Percentiles rank a stretch among this genome's conserved stretches.
These are phyloP conservation scores for Sarocladium kiliense DNA, from an alignment of 2,329 filamentous ascomycete species.

Conservation along the genomic window DNA sequence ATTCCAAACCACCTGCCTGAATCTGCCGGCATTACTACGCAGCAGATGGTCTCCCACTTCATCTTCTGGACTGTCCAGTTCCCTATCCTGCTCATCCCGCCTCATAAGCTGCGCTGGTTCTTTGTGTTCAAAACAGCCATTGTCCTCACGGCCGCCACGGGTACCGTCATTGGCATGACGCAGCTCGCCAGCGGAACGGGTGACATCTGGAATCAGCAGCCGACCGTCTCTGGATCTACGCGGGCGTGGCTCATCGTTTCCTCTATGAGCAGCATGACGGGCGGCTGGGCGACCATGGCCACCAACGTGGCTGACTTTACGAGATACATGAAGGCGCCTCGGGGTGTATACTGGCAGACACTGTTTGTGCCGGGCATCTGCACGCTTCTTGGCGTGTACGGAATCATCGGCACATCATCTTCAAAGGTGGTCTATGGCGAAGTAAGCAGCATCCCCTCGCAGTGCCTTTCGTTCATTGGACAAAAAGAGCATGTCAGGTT, in stretches of 20 bases:
- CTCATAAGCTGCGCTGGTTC: slow-evolving; percentile 46
- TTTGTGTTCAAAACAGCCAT: slow-evolving; percentile 25
- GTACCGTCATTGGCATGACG: slow-evolving; percentile 9
- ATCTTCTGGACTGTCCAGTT: slow-evolving; percentile 53
- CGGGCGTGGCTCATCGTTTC: slow-evolving; percentile 11
- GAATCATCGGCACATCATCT: background rate
- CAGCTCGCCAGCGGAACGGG: slow-evolving; percentile 20
- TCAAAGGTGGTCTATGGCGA: no score
- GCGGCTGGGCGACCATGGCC: slow-evolving; percentile 25
- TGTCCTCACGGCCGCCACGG: background rate
- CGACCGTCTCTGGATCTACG: slow-evolving; percentile 9
- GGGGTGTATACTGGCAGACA: slow-evolving; percentile 12
- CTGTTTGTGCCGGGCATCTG: background rate
- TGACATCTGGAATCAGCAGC: slow-evolving; percentile 15
- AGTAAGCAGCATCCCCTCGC: no score
- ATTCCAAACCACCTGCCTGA: slow-evolving; percentile 47
- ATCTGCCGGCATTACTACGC: slow-evolving; percentile 47
- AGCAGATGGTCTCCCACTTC: slow-evolving; percentile 52
- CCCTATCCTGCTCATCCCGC: slow-evolving; percentile 49
- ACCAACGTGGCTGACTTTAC: slow-evolving; percentile 43
- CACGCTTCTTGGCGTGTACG: background rate
- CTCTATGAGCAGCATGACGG: slow-evolving; percentile 9
- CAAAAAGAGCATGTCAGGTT: no score
- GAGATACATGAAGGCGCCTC: slow-evolving; percentile 22
- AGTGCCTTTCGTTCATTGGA: no score